Base-by-base conservation (phyloP, 371 early-diverging fungal genomes). In the Mortierella sp. region DNA sequence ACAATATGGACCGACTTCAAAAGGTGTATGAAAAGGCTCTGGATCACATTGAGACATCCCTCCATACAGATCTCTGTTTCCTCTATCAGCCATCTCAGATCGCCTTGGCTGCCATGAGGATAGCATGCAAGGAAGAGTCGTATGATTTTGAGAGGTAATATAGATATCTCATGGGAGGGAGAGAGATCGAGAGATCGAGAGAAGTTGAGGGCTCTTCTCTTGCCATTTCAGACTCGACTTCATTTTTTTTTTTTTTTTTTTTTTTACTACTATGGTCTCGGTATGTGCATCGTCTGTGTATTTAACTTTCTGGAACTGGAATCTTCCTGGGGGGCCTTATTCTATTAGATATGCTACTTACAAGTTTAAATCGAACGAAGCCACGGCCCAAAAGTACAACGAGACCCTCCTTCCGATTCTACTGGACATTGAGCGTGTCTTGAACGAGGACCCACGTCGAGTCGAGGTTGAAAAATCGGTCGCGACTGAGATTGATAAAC, bases 31-130 rank as follows among this genome's bases (percentile, higher is more conserved):
- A 85, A 15, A 83, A 82, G 29, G 89, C 92, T 0, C 64, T 84
- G 45, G 80, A 84, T 43, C 80, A 84, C 29, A 88, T 92, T 57
- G 80, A 84, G 14, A 81, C 82, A 7, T 89, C 94, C 15, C 71
- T 94, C 18, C 75, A 89, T 61, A 92, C 94, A 0, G 98, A 97
- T 73, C 81, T 94, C 15, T 83, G 87, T 7, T 89, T 97, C 67
- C 81, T 92, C 23, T 94, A 93, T 74, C 91, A 89, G 73, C 94
- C 97, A 11, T 86, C 95, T 1, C 97, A 96, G 82, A 89, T 97
- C 23, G 96, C 95, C 4, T 60, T 96, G 58, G 95, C 92, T 7
- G 92, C 93, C 28, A 85, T 93, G 70, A 75, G 87, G 65, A 75
- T 91, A 37, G 94, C 96, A 7, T 86, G 92, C 19, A 81, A 80